Conservation (phyloP, 164 flowering plant species). For the Echeveria elegans region DNA sequence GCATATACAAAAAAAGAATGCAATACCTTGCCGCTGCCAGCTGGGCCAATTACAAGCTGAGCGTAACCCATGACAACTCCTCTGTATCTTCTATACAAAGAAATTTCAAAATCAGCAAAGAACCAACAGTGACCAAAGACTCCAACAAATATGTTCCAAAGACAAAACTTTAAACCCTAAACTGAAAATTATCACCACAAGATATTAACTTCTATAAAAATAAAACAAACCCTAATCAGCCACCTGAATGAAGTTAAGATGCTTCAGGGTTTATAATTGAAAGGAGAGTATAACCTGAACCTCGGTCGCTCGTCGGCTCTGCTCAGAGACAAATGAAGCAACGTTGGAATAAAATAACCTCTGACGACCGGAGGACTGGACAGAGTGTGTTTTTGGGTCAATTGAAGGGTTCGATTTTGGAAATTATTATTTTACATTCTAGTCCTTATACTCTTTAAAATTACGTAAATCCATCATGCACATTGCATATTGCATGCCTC, state of each 20-base stretch:
- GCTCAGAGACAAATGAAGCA: no score
- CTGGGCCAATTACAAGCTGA: constrained; percentile 93
- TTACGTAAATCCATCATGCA: no score
- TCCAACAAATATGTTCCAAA: background rate
- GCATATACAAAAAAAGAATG: background rate
- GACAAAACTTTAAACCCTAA: background rate
- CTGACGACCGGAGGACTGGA: no score
- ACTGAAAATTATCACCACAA: background rate
- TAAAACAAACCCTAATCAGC: background rate
- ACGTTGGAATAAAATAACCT: no score
- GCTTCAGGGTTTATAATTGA: background rate
- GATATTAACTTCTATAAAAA: background rate
- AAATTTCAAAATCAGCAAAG: constrained; percentile 25
- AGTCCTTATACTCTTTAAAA: background rate
- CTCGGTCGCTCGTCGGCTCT: background rate
- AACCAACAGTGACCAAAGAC: no score
- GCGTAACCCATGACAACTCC: constrained; percentile 70
- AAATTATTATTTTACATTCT: background rate
- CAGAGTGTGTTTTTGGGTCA: background rate
- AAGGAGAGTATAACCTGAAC: background rate
- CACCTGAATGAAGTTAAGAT: background rate
- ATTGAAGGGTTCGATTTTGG: background rate
- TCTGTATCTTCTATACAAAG: constrained; percentile 11
- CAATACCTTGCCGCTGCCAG: constrained; percentile 92
- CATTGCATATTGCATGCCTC: no score